Evolutionary conservation across 306 rosid species (phyloP).

Genomic region (Ziziphus jujuba): DNA sequence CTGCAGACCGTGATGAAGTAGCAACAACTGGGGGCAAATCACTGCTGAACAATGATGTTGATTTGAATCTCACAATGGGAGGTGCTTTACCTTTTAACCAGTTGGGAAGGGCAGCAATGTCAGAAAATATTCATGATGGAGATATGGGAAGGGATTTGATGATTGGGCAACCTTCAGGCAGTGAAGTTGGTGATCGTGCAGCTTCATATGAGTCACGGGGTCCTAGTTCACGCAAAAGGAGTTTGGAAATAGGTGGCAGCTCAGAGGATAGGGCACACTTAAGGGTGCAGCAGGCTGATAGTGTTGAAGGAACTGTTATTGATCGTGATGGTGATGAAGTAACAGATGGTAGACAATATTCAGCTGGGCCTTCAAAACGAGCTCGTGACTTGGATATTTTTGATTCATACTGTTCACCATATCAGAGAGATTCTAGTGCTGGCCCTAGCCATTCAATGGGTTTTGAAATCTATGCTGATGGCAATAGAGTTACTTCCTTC

Average conservation of each 20-base stretch:
- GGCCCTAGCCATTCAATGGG: constrained; percentile 95
- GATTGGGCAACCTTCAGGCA: constrained; percentile 95
- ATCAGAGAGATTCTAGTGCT: constrained; percentile 80
- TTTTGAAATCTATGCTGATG: constrained; percentile 62
- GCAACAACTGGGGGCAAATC: constrained; percentile 68
- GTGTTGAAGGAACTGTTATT: constrained; percentile 95
- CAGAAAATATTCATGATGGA: constrained; percentile 63
- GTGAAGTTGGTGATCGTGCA: constrained; percentile 96
- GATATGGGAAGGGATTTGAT: constrained; percentile 98
- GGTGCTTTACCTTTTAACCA: constrained; percentile 66
- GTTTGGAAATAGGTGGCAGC: constrained; percentile 85
- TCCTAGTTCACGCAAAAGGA: constrained; percentile 94
- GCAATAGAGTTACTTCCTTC: constrained; percentile 58
- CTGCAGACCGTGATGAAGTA: constrained; percentile 95
- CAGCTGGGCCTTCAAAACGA: constrained; percentile 95
- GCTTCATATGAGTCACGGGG: constrained; percentile 98
- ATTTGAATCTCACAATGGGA: constrained; percentile 90
- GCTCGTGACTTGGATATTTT: constrained; percentile 77
- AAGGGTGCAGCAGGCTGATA: constrained; percentile 92
- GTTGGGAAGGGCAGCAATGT: constrained; percentile 61
- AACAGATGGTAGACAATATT: constrained; percentile 78
- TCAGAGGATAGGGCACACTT: constrained; percentile 69
- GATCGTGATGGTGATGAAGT: constrained; percentile 98
- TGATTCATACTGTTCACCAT: constrained; percentile 70
- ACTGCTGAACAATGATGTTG: constrained; percentile 58